Base-by-base conservation (phyloP, 306 rosid species). In the Adenanthera pavonina region DNA sequence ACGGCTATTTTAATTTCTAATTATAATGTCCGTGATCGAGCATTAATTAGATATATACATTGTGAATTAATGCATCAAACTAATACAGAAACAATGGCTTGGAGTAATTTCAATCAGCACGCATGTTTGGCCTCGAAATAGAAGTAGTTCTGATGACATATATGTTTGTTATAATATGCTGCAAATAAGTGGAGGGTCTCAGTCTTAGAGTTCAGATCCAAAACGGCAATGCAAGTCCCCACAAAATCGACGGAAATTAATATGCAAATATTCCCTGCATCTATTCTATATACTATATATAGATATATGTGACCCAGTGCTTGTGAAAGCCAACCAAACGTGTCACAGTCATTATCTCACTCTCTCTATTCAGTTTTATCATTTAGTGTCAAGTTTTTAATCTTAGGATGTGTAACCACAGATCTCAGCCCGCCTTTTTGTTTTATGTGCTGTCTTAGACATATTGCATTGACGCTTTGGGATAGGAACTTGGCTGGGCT, bases 351-450 rank as follows among this genome's bases (percentile, higher is more conserved):
- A n/a, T 6, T 59, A 34, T 16, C 43, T 56, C 11, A n/a, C 25
- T 19, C 38, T 76, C 60, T 48, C 19, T 61, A 40, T 14, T 44
- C 35, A 48, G 8, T 5, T 60, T 14, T 44, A 6, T 12, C 33
- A 7, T 40, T 41, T n/a, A 16, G n/a, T 40, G 3, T n/a, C 51
- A 17, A 40, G 14, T 11, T 13, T 56, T 41, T 20, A 41, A 57
- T 46, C 49, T 12, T 20, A 13, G 65, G 59, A 15, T 60, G 46
- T 56, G 46, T 47, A 53, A 35, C 61, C 34, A 33, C 38, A 33
- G 34, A 11, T 41, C 47, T 67, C 51, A 10, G 61, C 15, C 20
- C 3, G 11, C 49, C 72, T 78, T 9, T 56, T 76, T 84, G 82
- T 80, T 76, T 70, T 52, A 43, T 64, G 1, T 65, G 0, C 30